Evolutionary conservation across 2,329 filamentous ascomycete genomes (phyloP).

Genomic region (Pyricularia sp.): DNA sequence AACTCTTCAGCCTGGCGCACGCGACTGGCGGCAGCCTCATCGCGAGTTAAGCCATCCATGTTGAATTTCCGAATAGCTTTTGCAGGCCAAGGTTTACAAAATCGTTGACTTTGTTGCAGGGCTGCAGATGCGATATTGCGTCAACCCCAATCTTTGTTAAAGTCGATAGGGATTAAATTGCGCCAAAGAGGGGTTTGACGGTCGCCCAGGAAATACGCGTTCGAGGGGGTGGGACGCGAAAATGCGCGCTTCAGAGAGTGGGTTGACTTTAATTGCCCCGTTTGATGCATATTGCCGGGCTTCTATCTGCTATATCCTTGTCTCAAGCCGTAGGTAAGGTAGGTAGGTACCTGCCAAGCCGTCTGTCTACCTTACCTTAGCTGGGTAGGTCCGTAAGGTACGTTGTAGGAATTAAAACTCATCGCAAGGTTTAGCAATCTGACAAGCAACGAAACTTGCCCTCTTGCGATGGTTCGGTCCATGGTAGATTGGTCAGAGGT

Average conservation of each 20-base stretch:
- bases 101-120: neutral
- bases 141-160: neutral
- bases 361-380: too few relatives aligned
- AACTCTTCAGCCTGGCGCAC: slow-evolving; percentile 86
- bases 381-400: too few relatives aligned
- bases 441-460: too few relatives aligned
- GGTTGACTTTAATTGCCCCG: neutral
- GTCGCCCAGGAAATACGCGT: neutral
- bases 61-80: slow-evolving; percentile 10
- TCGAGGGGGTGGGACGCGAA: neutral
- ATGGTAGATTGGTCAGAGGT: neutral
- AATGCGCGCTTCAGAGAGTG: neutral
- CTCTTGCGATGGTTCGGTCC: neutral
- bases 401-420: too few relatives aligned
- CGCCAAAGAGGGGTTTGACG: neutral
- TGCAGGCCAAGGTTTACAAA: neutral
- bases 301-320: neutral
- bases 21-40: slow-evolving; percentile 76
- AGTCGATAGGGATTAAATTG: neutral
- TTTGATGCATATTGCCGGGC: neutral
- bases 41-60: slow-evolving; percentile 68
- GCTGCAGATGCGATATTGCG: neutral
- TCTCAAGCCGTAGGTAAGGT: too few relatives aligned
- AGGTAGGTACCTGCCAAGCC: too few relatives aligned
- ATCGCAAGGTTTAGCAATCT: neutral